Evolutionary conservation across 306 rosid genomes (phyloP), one percentile per base, ranked within the genome.

Genomic region (Rosa persica): DNA sequence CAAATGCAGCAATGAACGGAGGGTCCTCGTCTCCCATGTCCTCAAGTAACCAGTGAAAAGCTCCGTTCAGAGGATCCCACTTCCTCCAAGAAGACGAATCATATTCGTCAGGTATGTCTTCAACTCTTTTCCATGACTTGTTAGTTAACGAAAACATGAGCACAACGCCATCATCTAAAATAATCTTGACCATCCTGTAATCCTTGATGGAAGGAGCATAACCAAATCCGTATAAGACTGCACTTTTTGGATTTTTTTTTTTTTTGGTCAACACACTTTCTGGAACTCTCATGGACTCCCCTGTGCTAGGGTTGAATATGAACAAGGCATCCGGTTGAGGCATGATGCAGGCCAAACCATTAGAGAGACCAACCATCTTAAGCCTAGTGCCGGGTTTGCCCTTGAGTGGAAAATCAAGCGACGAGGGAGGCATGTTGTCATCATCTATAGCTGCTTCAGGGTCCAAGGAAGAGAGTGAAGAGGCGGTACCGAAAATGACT

Each of bases 261-360:
- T 30, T 30, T 30, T 30, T 30, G 36, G 36, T 30, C 2, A 30
- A 30, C 36, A 30, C 36, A 2, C 36, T 30, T 30, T 30, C 75
- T 23, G 61, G 75, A 12, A 71, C 43, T 71, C 61, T 47, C 27
- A 71, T 12, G 19, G 75, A 17, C 75, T 72, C 61, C 9, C 75
- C 51, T 27, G 44, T 72, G 61, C 27, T 23, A 34, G 75, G 75
- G 47, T 48, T 72, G 75, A 72, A 72, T 72, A 72, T 49, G 47
- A 72, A 49, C 15, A 72, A 48, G 61, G 44, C 7, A 27, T 17
- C 44, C 0, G 75, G 75, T 54, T 30, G 44, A 48, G 62, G 75
- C 75, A 48, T 72, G 44, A 72, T 72, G 75, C 75, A 72, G 75
- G 25, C 75, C 75, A 72, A 27, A 49, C 75, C 75, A 72, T 72